Conservation (phyloP, 306 rosid genomes). For the Chamaecrista fasciculata region DNA sequence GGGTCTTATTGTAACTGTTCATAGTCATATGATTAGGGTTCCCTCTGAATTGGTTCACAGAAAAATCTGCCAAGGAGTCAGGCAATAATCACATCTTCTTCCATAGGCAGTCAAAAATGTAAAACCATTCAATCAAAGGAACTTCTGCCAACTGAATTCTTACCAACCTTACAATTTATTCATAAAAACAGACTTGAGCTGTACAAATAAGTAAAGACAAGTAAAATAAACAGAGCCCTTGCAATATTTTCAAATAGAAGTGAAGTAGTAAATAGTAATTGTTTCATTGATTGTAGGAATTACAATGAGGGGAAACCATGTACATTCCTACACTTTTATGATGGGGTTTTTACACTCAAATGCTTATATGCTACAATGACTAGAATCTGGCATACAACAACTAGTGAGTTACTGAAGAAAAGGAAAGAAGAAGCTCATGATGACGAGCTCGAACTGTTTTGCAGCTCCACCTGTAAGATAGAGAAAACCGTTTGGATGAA, state of each 20-base stretch:
- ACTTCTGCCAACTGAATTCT: neutral
- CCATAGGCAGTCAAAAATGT: neutral
- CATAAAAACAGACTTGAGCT: neutral
- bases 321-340: neutral
- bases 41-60: neutral
- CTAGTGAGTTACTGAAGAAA: neutral
- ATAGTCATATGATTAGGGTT: no score
- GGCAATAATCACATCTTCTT: neutral
- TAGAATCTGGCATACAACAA: neutral
- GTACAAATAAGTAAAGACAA: neutral
- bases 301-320: neutral
- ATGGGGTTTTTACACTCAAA: neutral
- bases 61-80: neutral
- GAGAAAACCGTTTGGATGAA: conserved; percentile 36
- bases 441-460: neutral
- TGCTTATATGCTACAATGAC: neutral
- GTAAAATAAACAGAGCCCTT: neutral
- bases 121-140: neutral
- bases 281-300: neutral
- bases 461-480: conserved; percentile 23
- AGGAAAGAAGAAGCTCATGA: neutral
- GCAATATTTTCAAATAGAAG: neutral
- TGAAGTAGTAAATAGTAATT: neutral
- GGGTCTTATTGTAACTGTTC: no score
- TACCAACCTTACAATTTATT: neutral